Base-by-base conservation (phyloP, 2,329 filamentous ascomycete species). In the Alternaria gaisen region DNA sequence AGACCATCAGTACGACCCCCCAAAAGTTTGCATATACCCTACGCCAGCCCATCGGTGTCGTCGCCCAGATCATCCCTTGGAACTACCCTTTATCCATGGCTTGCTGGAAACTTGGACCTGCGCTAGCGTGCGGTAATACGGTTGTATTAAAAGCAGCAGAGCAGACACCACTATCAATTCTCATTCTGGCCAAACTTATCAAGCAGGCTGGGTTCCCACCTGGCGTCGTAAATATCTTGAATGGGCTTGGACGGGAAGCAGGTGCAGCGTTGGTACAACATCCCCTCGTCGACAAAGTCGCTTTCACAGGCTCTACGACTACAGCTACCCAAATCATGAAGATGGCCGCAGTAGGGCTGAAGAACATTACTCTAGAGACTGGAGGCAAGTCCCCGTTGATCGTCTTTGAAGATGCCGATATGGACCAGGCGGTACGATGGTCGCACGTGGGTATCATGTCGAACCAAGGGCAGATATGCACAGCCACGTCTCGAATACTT, bases 271-370 rank as follows among this genome's bases (percentile, higher is more conserved):
- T 93, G 12, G 88, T 87, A 1, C 82, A 83, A 36, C 91, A 93
- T 72, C 79, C 86, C 20, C 83, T 84, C 22, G 83, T 94, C 20
- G 88, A 91, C 72, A 93, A 93, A 80, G 82, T 94, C 56, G 89
- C 90, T 0, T 94, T 93, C 67, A 93, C 91, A 0, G 91, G 91
- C 36, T 90, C 87, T 4, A 93, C 91, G 0, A 79, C 81, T 2
- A 93, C 90, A 0, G 91, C 88, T 3, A 85, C 86, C 44, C 83
- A 88, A 42, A 91, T 93, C 64, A 91, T 36, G 32, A 36, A 36
- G 32, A 36, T 36, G 32, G 32, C 32, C 14, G 32, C 32, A 14
- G 78, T 84, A 1, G 90, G 80, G 10, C 73, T 87, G 67, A 87
- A 87, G 72, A 86, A 86, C 63, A 84, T 87, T 59, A 86, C 85